A percentile compares a stretch with the other conserved stretches of the same genome.
phyloP scores from a whole-genome alignment of 192 early-diverging fungal genomes.

The Backusella parvicylindrica region DNA sequence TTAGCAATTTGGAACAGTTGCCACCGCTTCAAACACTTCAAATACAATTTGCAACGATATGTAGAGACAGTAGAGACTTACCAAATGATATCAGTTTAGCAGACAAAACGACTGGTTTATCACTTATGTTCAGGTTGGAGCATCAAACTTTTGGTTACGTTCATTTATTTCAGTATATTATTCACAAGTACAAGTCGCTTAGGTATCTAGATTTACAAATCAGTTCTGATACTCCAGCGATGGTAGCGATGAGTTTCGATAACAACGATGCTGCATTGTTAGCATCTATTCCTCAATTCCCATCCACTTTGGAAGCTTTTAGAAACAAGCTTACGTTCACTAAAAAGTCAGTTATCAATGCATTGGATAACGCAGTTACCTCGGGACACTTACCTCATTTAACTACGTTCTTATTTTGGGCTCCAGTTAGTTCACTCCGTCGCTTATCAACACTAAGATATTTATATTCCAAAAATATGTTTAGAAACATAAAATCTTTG shows the following conservation, averaged over 20 bases:
- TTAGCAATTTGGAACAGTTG: neutral
- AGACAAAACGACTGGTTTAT: neutral
- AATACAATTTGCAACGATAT: neutral
- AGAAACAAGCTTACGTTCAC: neutral
- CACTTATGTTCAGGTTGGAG: neutral
- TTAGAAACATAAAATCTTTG: neutral
- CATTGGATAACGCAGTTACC: neutral
- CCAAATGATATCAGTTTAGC: neutral
- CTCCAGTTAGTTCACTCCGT: fast-evolving
- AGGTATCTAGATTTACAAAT: neutral
- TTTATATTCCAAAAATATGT: neutral
- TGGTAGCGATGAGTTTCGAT: too few relatives aligned
- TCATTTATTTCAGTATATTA: too few relatives aligned
- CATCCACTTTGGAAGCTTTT: neutral
- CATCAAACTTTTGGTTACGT: too few relatives aligned
- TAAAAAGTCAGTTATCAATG: neutral
- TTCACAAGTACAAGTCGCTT: too few relatives aligned
- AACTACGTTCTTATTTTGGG: neutral
- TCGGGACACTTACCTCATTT: neutral
- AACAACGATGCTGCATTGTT: neutral
- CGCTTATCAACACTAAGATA: neutral
- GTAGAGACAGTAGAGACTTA: neutral
- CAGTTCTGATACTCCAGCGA: too few relatives aligned
- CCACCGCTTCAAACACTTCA: neutral
- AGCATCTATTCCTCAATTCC: neutral